Conservation (phyloP, 768 basidiomycete species). For the Cytidiella melzeri region DNA sequence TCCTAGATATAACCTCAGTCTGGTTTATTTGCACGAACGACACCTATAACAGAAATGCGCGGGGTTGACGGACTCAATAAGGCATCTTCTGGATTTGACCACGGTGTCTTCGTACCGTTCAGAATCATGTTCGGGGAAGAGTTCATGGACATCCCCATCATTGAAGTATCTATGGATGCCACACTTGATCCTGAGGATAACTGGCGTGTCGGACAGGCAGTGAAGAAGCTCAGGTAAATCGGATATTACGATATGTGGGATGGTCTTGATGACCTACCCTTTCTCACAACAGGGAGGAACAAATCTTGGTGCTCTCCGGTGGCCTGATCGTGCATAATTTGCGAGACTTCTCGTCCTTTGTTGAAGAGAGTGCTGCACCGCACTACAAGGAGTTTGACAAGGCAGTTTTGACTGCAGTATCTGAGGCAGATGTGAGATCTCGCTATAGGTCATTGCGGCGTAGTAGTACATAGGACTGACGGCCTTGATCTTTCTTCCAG, state of each 20-base stretch:
- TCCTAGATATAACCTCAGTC: conserved; percentile 31
- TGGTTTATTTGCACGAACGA: conserved; percentile 46
- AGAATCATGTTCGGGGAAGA: conserved; percentile 70
- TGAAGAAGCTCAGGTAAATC: conserved; percentile 47
- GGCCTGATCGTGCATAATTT: conserved; percentile 68
- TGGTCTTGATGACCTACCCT: background rate
- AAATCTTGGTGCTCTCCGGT: conserved; percentile 63
- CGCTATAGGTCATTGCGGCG: too few species aligned
- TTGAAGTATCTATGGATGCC: conserved; percentile 63
- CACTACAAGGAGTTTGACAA: conserved; percentile 51
- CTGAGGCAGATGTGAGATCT: conserved; percentile 44
- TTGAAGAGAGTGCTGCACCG: conserved; percentile 41
- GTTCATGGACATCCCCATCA: conserved; percentile 56
- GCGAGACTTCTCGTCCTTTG: conserved; percentile 44
- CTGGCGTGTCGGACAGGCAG: conserved; percentile 59
- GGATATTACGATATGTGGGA: background rate
- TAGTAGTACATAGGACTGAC: background rate
- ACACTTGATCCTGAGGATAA: conserved; percentile 54
- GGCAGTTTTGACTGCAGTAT: conserved; percentile 53
- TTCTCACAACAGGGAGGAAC: conserved; percentile 43
- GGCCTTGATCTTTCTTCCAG: conserved; percentile 24
- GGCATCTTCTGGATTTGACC: conserved; percentile 61
- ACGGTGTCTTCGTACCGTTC: conserved; percentile 80
- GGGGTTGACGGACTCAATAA: conserved; percentile 65
- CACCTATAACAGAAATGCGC: conserved; percentile 43